Base-by-base conservation (phyloP, 2,329 filamentous ascomycete genomes). In the Fusarium citri region DNA sequence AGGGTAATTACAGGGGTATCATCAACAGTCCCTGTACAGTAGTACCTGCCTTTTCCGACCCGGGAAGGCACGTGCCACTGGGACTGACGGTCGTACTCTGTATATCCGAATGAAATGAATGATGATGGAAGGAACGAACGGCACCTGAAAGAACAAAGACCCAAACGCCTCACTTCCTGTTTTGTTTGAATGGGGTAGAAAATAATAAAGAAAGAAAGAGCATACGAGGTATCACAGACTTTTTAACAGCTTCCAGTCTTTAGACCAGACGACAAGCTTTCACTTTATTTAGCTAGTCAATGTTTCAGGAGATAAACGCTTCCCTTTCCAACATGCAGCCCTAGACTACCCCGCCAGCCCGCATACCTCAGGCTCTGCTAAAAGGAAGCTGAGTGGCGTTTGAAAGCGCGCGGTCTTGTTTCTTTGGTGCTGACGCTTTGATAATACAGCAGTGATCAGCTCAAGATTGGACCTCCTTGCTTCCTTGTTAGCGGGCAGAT, bases 41-140 rank as follows among this genome's bases (percentile, higher is more conserved):
- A 64, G 49, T 71, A 64, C 67, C 50, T 71, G 55, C 68, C 55
- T 65, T 56, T 68, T 65, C 43, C 25, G 50, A 68, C 53, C 55
- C 45, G 68, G 59, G 64, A 64, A 42, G 56, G 64, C 68, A 70
- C 68, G 68, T 70, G 68, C 62, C 55, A 66, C 60, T 66, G n/a
- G 20, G 20, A 66, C 49, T 31, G 31, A 55, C 45, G 25, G 31
- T 30, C 28, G 31, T 55, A 54, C 34, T 37, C 18, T 68, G 34
- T 67, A 55, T 64, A 34, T 71, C 43, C 40, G 43, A 47, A 18
- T n/a, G 34, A 25, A 28, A 55, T 37, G 50, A 25, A 53, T 37
- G 50, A 53, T 37, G 50, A 25, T 45, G 53, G 51, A 48, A 63
- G 59, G 51, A 48, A 63, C 42, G 55, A 60, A 69, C 30, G 34